phyloP scores from a whole-genome alignment of 225 moss, liverwort and hornwort species.

The Polytrichum formosum region DNA sequence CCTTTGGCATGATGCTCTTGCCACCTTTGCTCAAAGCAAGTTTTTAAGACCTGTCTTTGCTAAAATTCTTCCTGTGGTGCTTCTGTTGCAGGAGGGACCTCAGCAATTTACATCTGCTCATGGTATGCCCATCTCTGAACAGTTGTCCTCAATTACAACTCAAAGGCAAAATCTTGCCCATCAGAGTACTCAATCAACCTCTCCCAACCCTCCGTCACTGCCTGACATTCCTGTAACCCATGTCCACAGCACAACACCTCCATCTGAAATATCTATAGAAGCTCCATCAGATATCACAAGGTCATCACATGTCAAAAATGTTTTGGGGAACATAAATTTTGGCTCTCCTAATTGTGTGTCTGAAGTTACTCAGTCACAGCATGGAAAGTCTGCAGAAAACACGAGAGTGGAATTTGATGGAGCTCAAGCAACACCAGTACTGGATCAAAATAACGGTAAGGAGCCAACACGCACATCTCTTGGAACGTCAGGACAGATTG shows the following conservation, averaged over 20 bases:
- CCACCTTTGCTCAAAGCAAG: too few relatives aligned
- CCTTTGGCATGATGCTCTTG: too few relatives aligned
- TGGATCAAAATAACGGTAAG: slow-evolving; percentile 11
- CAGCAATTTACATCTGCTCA: slow-evolving; percentile 17
- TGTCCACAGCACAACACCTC: not conserved
- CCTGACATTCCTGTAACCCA: slow-evolving; percentile 10
- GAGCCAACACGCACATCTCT: slow-evolving; percentile 37
- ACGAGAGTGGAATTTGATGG: slow-evolving; percentile 9
- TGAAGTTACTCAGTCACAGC: not conserved
- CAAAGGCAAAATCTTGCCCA: slow-evolving; percentile 21
- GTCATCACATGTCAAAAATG: not conserved
- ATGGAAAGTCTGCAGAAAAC: slow-evolving; percentile 13
- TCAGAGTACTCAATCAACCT: slow-evolving; percentile 4
- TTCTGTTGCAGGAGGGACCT: slow-evolving; percentile 35
- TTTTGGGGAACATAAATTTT: too few relatives aligned
- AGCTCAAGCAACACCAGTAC: slow-evolving; percentile 11
- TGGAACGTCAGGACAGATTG: slow-evolving; percentile 34
- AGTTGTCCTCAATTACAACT: slow-evolving; percentile 34
- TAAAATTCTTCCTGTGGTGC: not conserved
- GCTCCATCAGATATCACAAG: not conserved
- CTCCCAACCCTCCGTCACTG: slow-evolving; percentile 6
- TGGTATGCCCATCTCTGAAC: slow-evolving; percentile 14
- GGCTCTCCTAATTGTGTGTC: too few relatives aligned
- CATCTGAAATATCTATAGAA: not conserved
- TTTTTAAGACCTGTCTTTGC: too few relatives aligned